Conservation (phyloP, 345 rosid species). For the Rhodomyrtus tomentosa region DNA sequence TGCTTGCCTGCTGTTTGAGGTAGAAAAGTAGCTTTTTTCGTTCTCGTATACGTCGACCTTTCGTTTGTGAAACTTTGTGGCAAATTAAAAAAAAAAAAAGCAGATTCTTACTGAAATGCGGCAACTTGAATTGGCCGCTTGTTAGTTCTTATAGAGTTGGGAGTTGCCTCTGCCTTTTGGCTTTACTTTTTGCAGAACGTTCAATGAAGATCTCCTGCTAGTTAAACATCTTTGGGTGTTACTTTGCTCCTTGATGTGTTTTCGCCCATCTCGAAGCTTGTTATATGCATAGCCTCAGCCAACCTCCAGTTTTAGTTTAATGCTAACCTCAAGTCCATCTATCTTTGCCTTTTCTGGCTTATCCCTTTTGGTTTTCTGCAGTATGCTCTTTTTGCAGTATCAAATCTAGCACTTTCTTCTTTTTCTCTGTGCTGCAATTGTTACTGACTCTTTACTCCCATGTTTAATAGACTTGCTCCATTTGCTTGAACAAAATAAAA, state of each 20-base stretch:
- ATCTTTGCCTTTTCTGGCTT: neutral
- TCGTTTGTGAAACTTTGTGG: neutral
- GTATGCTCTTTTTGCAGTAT: neutral
- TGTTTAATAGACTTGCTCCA: slow-evolving; percentile 67
- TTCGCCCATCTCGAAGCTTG: neutral
- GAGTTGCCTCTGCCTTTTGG: neutral
- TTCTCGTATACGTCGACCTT: neutral
- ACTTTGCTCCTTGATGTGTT: neutral
- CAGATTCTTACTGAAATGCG: neutral
- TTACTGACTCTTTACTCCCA: neutral
- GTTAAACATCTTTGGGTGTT: neutral
- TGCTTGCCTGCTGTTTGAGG: neutral
- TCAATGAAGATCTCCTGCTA: neutral
- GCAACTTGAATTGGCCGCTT: neutral
- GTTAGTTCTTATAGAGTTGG: neutral
- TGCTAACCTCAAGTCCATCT: neutral
- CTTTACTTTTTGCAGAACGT: neutral
- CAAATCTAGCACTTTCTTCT: neutral
- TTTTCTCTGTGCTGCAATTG: neutral
- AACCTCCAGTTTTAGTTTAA: neutral
- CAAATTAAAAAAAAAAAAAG: neutral
- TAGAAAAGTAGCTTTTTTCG: neutral
- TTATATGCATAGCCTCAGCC: neutral
- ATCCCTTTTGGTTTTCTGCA: neutral
- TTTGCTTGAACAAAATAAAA: slow-evolving; percentile 83